A percentile compares a stretch with the other conserved stretches of the same genome.
Evolutionary conservation across 208 protist species (phyloP).

Genomic region (Lotmaria passim): DNA sequence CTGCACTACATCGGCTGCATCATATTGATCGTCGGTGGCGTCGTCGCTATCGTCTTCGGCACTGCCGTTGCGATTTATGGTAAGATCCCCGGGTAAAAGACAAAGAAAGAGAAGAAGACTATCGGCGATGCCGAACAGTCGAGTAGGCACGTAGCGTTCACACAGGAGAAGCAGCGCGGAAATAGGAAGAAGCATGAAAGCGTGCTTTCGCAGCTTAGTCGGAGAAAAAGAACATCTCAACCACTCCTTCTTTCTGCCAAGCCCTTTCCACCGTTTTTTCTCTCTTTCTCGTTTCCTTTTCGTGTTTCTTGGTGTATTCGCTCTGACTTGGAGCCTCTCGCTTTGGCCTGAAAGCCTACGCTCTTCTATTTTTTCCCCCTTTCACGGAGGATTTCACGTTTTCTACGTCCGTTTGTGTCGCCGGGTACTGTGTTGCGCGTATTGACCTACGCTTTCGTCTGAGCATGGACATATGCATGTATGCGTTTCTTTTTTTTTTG

Average conservation of each 20-base stretch:
- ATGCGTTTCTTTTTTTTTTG: conserved; percentile 12
- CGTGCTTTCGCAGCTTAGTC: not conserved
- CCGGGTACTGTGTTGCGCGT: no score
- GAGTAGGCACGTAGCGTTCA: not conserved
- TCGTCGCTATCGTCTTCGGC: conserved; percentile 73
- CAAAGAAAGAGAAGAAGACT: not conserved
- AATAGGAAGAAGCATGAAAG: not conserved
- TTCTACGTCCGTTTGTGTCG: no score
- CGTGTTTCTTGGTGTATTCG: not conserved
- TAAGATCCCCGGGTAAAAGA: conserved; percentile 26
- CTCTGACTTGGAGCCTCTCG: not conserved
- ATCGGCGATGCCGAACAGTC: not conserved
- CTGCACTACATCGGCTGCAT: conserved; percentile 58
- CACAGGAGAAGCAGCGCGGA: not conserved
- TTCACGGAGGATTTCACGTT: no score
- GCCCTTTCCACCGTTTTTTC: conserved; percentile 2
- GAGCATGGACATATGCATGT: no score
- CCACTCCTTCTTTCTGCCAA: not conserved
- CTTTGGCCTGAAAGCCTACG: no score
- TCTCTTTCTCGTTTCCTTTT: not conserved
- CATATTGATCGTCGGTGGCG: conserved; percentile 60
- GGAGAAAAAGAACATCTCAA: not conserved
- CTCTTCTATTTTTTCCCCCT: no score
- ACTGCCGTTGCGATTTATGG: conserved; percentile 65
- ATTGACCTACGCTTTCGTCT: no score